These are phyloP conservation scores for Scopulariopsis brevicaulis DNA, from an alignment of 2,329 filamentous ascomycete genomes.

Conservation along the genomic window DNA sequence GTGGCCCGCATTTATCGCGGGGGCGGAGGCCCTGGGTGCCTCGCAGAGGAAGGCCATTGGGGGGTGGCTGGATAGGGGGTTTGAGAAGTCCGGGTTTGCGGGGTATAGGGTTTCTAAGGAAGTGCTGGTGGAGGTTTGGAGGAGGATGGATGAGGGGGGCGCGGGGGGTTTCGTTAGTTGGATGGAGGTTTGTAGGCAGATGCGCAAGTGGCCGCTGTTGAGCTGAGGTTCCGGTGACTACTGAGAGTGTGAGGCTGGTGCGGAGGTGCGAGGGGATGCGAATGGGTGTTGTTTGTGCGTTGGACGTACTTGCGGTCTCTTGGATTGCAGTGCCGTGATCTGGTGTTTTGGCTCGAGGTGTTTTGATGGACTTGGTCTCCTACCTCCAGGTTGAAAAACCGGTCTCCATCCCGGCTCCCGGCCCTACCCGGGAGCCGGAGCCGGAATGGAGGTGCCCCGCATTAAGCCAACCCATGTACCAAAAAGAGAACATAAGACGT, in stretches of 20 bases:
- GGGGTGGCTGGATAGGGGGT: background rate
- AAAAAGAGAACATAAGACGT: no score
- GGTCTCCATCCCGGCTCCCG: no score
- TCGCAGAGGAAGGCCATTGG: background rate
- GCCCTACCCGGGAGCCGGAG: no score
- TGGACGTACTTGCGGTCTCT: no score
- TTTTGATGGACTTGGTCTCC: no score
- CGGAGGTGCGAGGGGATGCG: no score
- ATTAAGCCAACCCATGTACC: no score
- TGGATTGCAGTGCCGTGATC: no score
- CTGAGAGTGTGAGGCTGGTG: background rate
- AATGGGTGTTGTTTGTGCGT: no score
- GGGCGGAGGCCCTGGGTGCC: constrained; percentile 5
- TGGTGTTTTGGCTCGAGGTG: no score
- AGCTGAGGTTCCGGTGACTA: background rate
- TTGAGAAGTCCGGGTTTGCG: background rate
- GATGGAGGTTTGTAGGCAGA: background rate
- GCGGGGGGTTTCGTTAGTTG: background rate
- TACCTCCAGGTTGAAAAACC: no score
- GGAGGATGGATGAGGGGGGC: background rate
- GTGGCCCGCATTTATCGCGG: constrained; percentile 7
- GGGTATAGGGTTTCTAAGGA: background rate
- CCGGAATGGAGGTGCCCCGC: no score
- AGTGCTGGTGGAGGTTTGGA: background rate
- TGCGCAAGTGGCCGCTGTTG: background rate